A percentile compares a stretch with the other conserved stretches of the same genome.
Evolutionary conservation across 2,329 filamentous ascomycete genomes (phyloP).

Genomic region (Aspergillus luchuensis): DNA sequence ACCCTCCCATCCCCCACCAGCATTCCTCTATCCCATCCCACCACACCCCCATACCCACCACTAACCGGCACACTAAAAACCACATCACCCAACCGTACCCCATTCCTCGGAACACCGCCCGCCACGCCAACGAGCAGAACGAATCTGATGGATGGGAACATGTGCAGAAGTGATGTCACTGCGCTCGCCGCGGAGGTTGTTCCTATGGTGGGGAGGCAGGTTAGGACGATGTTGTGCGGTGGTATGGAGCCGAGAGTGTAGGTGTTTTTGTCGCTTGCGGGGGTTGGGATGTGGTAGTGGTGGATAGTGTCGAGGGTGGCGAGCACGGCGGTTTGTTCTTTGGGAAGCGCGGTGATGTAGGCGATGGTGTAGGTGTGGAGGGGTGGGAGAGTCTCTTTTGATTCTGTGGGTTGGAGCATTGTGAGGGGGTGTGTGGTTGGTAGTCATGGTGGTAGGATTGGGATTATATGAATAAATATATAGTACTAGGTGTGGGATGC

Average conservation of each 20-base stretch:
- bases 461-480: too few species aligned
- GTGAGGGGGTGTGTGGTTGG: too few species aligned
- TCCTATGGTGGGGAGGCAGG: slow-evolving; percentile 18
- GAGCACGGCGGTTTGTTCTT: slow-evolving; percentile 4
- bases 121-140: slow-evolving; percentile 31
- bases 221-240: slow-evolving; percentile 28
- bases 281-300: slow-evolving; percentile 15
- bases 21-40: neutral
- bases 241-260: slow-evolving; percentile 22
- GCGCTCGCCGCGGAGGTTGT: slow-evolving; percentile 25
- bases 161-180: slow-evolving; percentile 21
- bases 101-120: slow-evolving; percentile 27
- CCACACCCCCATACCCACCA: slow-evolving; percentile 21
- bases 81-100: slow-evolving; percentile 28
- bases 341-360: neutral
- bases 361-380: neutral
- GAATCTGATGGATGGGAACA: slow-evolving; percentile 24
- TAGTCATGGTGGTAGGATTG: too few species aligned
- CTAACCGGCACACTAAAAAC: slow-evolving; percentile 28
- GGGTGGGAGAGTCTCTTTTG: too few species aligned
- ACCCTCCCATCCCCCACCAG: neutral
- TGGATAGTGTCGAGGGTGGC: slow-evolving; percentile 23
- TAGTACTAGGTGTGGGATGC: too few species aligned
- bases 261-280: slow-evolving; percentile 18
- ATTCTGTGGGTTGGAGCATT: too few species aligned